Conservation (phyloP, 768 basidiomycete genomes). For the Tylopilus plumbeoviolaceoides region DNA sequence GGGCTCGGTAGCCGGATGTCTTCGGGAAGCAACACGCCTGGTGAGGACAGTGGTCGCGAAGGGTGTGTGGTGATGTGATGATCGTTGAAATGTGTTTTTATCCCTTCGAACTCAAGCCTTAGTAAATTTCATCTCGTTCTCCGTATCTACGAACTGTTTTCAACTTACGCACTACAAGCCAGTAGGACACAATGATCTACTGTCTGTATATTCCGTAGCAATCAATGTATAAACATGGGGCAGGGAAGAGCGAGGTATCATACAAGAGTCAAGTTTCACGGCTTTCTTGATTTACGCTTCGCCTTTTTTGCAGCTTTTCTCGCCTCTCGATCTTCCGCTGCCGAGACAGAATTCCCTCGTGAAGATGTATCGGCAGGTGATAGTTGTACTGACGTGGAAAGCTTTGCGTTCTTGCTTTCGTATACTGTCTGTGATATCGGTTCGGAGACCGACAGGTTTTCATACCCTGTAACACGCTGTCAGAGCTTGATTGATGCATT, state of each 20-base stretch:
- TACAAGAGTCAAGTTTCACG: constrained; percentile 10
- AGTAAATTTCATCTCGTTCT: constrained; percentile 12
- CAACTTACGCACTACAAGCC: constrained; percentile 14
- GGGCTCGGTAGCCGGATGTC: constrained; percentile 43
- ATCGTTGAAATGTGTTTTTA: constrained; percentile 23
- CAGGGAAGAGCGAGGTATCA: neutral
- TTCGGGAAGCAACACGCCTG: constrained; percentile 50
- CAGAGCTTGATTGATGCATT: neutral
- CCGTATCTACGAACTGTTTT: constrained; percentile 10
- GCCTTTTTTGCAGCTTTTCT: constrained; percentile 32
- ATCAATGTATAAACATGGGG: constrained; percentile 15
- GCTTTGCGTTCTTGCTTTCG: constrained; percentile 11
- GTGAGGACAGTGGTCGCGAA: constrained; percentile 46
- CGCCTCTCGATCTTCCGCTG: constrained; percentile 21
- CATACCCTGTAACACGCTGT: constrained; percentile 27
- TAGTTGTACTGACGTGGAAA: neutral
- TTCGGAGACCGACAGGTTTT: constrained; percentile 14
- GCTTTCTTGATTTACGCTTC: constrained; percentile 32
- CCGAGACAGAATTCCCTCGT: constrained; percentile 20
- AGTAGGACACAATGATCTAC: constrained; percentile 13
- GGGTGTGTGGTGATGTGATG: constrained; percentile 67
- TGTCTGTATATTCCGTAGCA: constrained; percentile 11
- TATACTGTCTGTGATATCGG: neutral
- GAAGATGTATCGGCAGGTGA: constrained; percentile 7
- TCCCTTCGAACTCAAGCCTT: constrained; percentile 26